Base-by-base conservation (phyloP, 192 early-diverging fungal genomes). In the Rhizophagus clarus region DNA sequence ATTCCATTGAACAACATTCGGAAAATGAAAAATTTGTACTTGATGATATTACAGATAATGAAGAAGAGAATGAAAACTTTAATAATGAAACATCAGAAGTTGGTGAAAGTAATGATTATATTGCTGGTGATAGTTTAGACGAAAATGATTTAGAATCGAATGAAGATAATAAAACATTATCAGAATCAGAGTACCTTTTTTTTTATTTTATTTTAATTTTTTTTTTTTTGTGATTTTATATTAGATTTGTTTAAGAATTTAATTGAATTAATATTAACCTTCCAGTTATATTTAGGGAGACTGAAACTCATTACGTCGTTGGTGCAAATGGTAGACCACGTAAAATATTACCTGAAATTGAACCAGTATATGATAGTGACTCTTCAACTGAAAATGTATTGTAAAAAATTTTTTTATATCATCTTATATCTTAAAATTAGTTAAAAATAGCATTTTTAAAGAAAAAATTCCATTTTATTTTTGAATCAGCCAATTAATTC, bases 301-400 rank as follows among this genome's bases (percentile, higher is more conserved):
- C 70, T 81, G 77, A 79, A 68, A 81, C 42, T 81, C 4, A 77
- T 47, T 77, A 68, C 17, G 85, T 80, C 68, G 77, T 83, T 14
- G 79, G 67, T 51, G 81, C 70, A 61, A 85, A 87, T 80, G 85
- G 85, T 63, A 72, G 83, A 63, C 84, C 87, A 73, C 84, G 88
- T 72, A 83, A 89, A 79, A 88, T 85, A 42, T 89, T 91, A 61
- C 94, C 96, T 8, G 95, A 96, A 81, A 99, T 99, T 82, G 94
- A 96, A 34, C 88, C 97, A n/a, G 89, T 89, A 20, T 98, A 98
- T 83, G 96, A 95, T 74, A 94, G 92, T 82, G 98, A 99, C 81
- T 91, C 93, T 5, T 97, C 97, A 2, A 94, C 92, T 4, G 97
- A 97, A 82, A 96, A 98, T 79, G 94, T 92, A 84, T 8, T 79